phyloP scores from a whole-genome alignment of 2,329 filamentous ascomycete genomes.

The Metarhizium brunneum region DNA sequence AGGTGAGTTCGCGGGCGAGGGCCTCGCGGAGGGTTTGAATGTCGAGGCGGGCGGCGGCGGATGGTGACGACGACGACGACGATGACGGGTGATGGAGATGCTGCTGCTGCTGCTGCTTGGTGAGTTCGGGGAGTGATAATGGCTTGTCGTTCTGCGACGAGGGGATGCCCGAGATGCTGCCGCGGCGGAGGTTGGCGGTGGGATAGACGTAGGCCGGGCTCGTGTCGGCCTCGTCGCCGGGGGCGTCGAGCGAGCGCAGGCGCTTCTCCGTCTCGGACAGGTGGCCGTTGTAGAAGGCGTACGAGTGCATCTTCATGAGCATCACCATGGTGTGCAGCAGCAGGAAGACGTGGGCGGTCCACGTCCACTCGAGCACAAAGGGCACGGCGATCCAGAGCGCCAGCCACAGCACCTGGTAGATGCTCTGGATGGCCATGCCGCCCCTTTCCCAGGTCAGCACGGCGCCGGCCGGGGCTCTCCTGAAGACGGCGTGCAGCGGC shows the following conservation, averaged over 20 bases:
- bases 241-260: slow-evolving; percentile 68
- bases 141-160: slow-evolving; percentile 11
- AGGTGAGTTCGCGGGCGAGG: slow-evolving; percentile 83
- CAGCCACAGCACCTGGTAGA: slow-evolving; percentile 74
- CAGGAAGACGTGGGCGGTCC: slow-evolving; percentile 95
- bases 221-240: slow-evolving; percentile 49
- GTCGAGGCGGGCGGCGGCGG: slow-evolving; percentile 19
- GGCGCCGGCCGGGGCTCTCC: slow-evolving; percentile 38
- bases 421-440: slow-evolving; percentile 75
- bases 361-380: slow-evolving; percentile 82
- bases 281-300: slow-evolving; percentile 96
- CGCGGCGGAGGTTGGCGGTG: slow-evolving; percentile 41
- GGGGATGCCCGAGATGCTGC: slow-evolving; percentile 27
- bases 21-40: slow-evolving; percentile 70
- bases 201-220: slow-evolving; percentile 71
- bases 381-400: slow-evolving; percentile 75
- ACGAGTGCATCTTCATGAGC: slow-evolving; percentile 99
- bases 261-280: slow-evolving; percentile 78
- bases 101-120: no score
- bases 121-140: no score
- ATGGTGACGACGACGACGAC: slow-evolving; percentile 11
- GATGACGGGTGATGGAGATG: background rate
- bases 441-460: slow-evolving; percentile 63
- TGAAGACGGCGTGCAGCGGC: slow-evolving; percentile 62
- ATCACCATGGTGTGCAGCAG: slow-evolving; percentile 83